Percentiles rank a stretch among this genome's conserved stretches.
Conservation (phyloP, 225 moss, liverwort and hornwort genomes). For the Polytrichum formosum region DNA sequence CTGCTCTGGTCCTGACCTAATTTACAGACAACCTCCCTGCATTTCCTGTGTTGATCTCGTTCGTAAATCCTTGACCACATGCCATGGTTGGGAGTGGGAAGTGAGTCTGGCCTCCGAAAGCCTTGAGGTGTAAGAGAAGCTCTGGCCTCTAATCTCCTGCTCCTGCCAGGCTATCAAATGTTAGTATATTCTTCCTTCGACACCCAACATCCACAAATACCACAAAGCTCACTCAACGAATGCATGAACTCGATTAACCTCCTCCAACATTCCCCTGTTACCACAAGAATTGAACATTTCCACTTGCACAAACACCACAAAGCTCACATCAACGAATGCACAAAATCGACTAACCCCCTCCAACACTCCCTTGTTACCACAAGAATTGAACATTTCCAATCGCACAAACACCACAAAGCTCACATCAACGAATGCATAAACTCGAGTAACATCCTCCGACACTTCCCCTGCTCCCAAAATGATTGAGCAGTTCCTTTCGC, state of each 20-base stretch:
- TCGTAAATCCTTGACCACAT: slow-evolving; percentile 73
- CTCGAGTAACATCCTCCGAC: background rate
- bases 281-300: too few species aligned
- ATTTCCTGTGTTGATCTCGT: background rate
- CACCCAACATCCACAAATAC: too few species aligned
- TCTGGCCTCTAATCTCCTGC: slow-evolving; percentile 27
- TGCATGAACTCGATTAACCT: too few species aligned
- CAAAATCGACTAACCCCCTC: too few species aligned
- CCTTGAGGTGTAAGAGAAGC: slow-evolving; percentile 56
- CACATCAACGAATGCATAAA: background rate
- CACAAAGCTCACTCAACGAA: too few species aligned
- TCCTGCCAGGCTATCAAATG: slow-evolving; percentile 21
- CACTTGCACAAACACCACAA: too few species aligned
- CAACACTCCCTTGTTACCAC: too few species aligned
- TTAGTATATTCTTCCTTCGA: too few species aligned
- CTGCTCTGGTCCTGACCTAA: background rate
- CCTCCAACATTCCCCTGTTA: too few species aligned
- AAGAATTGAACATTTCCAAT: background rate
- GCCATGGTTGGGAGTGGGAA: slow-evolving; percentile 28
- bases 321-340: too few species aligned
- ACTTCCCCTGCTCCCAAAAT: background rate
- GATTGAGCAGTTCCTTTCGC: background rate
- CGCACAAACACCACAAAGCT: background rate
- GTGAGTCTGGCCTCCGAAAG: slow-evolving; percentile 66
- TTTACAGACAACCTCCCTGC: background rate